Conservation (phyloP, 495 filamentous ascomycete genomes). For the Chaetomium cochliodes region DNA sequence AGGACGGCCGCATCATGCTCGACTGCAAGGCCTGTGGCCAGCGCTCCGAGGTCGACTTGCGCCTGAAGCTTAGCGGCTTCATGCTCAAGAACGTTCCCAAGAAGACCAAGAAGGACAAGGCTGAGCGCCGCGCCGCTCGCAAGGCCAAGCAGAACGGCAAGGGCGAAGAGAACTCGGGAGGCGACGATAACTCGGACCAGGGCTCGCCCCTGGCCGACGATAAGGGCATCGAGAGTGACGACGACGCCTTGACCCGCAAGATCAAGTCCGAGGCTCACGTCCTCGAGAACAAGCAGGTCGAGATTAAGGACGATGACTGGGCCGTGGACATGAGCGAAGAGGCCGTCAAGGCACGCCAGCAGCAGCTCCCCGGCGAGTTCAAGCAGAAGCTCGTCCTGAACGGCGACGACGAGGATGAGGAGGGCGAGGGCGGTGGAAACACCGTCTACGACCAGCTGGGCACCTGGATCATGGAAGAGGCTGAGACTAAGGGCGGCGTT, state of each 20-base stretch:
- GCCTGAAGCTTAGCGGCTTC: constrained; percentile 94
- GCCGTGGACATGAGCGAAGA: constrained; percentile 91
- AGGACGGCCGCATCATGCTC: constrained; percentile 82
- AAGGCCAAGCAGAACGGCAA: constrained; percentile 81
- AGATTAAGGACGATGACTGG: constrained; percentile 85
- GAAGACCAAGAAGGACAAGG: constrained; percentile 95
- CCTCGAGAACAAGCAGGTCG: constrained; percentile 56
- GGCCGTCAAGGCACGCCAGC: constrained; percentile 89
- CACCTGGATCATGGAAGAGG: constrained; percentile 81
- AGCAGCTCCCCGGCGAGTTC: constrained; percentile 85
- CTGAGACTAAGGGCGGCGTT: constrained; percentile 67
- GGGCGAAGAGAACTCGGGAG: constrained; percentile 57
- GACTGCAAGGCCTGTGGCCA: constrained; percentile 99
- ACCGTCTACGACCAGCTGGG: constrained; percentile 89
- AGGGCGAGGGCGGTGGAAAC: constrained; percentile 71
- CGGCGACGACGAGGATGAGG: constrained; percentile 79
- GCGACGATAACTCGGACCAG: constrained; percentile 67
- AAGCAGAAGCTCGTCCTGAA: constrained; percentile 85
- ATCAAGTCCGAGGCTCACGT: constrained; percentile 80
- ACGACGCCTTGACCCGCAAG: constrained; percentile 87
- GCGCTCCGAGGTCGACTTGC: constrained; percentile 82
- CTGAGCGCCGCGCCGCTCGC: constrained; percentile 80
- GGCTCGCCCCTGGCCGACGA: constrained; percentile 64
- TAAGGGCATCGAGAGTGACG: constrained; percentile 74
- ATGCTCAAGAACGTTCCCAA: constrained; percentile 89